Percentiles rank a stretch among this genome's conserved stretches.
These are phyloP conservation scores for Parafenestella ontariensis DNA, from an alignment of 2,329 filamentous ascomycete genomes.

Conservation along the genomic window DNA sequence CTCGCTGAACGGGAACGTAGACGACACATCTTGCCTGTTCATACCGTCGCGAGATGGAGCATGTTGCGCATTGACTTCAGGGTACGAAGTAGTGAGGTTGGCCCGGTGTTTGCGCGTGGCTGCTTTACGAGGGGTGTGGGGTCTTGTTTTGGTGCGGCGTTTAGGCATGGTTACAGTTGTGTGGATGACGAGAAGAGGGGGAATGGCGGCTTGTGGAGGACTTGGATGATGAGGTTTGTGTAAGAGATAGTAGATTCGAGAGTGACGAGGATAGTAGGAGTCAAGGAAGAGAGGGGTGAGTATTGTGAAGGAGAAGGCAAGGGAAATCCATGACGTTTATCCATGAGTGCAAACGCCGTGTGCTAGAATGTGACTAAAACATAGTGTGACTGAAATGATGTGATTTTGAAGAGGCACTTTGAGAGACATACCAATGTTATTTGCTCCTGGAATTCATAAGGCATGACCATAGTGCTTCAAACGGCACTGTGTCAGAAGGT, in stretches of 20 bases:
- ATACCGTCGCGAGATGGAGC: not conserved
- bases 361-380: not conserved
- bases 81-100: not conserved
- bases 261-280: too few relatives aligned
- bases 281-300: too few relatives aligned
- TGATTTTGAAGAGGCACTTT: not conserved
- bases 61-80: not conserved
- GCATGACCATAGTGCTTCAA: not conserved
- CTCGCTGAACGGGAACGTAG: conserved; percentile 7
- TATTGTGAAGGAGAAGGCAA: too few relatives aligned
- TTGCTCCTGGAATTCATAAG: not conserved
- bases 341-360: too few relatives aligned
- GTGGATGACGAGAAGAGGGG: too few relatives aligned
- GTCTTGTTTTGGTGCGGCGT: not conserved
- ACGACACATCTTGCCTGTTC: too few relatives aligned
- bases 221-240: too few relatives aligned
- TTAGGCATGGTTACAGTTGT: not conserved
- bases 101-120: not conserved
- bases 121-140: not conserved
- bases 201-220: too few relatives aligned
- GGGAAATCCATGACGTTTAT: too few relatives aligned
- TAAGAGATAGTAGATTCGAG: too few relatives aligned
- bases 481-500: not conserved
- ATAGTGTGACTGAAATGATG: not conserved
- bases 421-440: not conserved